Evolutionary conservation across 805 yeast genomes (phyloP).

Genomic region (Candida incommunis): DNA sequence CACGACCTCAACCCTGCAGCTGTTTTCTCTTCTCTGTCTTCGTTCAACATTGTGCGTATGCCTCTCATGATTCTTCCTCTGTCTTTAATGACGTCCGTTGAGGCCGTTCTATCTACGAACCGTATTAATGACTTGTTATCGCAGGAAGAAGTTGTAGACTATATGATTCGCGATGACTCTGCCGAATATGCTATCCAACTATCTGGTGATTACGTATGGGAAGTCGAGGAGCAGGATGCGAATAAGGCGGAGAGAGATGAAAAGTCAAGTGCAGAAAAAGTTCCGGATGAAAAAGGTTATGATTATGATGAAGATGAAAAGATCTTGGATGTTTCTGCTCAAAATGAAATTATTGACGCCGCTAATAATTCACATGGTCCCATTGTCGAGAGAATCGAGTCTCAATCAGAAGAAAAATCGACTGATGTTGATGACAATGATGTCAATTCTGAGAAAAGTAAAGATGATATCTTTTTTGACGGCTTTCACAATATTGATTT

Average conservation of each 20-base stretch:
- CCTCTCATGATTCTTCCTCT: conserved; percentile 55
- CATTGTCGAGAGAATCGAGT: conserved; percentile 4
- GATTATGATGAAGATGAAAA: conserved; percentile 28
- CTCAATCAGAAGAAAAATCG: conserved; percentile 8
- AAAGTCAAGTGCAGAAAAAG: conserved; percentile 25
- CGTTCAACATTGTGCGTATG: conserved; percentile 47
- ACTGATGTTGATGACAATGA: conserved; percentile 4
- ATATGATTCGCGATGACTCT: conserved; percentile 27
- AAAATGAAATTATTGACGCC: conserved; percentile 2
- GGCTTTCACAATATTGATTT: conserved; percentile 41
- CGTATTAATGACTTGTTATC: conserved; percentile 40
- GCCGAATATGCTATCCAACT: conserved; percentile 21
- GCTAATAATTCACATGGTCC: conserved; percentile 4
- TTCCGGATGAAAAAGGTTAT: conserved; percentile 39
- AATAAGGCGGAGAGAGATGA: conserved; percentile 16
- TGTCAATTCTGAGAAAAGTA: conserved; percentile 3
- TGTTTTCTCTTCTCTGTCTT: conserved; percentile 56
- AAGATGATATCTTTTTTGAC: conserved; percentile 17
- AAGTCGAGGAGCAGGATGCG: conserved; percentile 26
- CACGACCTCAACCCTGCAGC: conserved; percentile 37
- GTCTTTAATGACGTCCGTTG: conserved; percentile 46
- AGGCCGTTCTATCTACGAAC: conserved; percentile 42
- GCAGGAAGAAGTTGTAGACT: conserved; percentile 14
- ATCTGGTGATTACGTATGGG: conserved; percentile 13
- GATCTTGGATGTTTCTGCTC: conserved; percentile 1